A percentile compares a stretch with the other conserved stretches of the same genome.
Conservation (phyloP, 345 rosid genomes). For the Salix brachista region DNA sequence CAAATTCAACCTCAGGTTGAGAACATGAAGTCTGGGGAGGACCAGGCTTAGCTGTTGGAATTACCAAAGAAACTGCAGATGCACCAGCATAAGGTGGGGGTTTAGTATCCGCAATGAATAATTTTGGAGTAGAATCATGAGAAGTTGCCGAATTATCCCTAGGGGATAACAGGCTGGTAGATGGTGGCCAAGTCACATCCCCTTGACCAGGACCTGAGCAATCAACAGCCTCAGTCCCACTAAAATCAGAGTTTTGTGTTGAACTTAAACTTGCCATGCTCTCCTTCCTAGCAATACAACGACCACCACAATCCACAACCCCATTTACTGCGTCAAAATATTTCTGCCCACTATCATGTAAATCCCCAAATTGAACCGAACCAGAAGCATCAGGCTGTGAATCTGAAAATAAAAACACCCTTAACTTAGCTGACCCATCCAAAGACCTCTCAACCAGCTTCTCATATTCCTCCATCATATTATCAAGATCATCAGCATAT, state of each 20-base stretch:
- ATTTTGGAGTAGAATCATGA: slow-evolving; percentile 31
- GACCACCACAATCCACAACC: slow-evolving; percentile 29
- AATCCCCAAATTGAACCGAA: slow-evolving; percentile 45
- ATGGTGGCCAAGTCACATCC: slow-evolving; percentile 32
- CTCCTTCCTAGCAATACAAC: slow-evolving; percentile 48
- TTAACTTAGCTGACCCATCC: slow-evolving; percentile 65
- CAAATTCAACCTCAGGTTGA: slow-evolving; percentile 41
- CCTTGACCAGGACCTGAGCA: slow-evolving; percentile 32
- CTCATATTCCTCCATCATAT: slow-evolving; percentile 83
- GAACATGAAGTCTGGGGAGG: slow-evolving; percentile 36
- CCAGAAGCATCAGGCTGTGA: slow-evolving; percentile 48
- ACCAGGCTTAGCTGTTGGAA: slow-evolving; percentile 32
- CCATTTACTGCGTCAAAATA: slow-evolving; percentile 75
- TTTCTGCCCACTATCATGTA: slow-evolving; percentile 50
- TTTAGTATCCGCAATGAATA: slow-evolving; percentile 27
- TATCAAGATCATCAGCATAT: slow-evolving; percentile 69
- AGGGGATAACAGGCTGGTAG: slow-evolving; percentile 34
- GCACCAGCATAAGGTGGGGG: slow-evolving; percentile 33
- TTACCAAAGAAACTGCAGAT: slow-evolving; percentile 34
- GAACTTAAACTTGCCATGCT: slow-evolving; percentile 60
- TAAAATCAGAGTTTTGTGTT: slow-evolving; percentile 61
- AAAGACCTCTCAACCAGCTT: slow-evolving; percentile 55
- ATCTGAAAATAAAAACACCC: slow-evolving; percentile 62
- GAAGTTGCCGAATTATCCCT: slow-evolving; percentile 25
- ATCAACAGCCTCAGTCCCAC: slow-evolving; percentile 49